Evolutionary conservation across 768 basidiomycete species (phyloP).

Genomic region (Pilatotrama ljubarskyi): DNA sequence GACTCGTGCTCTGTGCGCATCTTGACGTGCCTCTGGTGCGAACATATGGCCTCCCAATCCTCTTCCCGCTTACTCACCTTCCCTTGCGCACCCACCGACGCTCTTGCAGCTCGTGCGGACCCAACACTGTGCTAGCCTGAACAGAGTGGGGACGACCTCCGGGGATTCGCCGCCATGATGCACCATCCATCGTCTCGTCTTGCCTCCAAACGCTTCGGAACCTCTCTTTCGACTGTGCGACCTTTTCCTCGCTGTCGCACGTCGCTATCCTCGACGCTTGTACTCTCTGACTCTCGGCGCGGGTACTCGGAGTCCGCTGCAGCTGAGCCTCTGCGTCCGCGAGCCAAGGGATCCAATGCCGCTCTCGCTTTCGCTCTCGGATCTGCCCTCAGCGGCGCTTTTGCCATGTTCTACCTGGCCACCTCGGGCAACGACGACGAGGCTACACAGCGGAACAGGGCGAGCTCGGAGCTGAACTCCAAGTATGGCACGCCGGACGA

Average conservation of each 20-base stretch:
- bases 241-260: neutral
- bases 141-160: neutral
- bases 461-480: constrained; percentile 12
- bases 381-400: constrained; percentile 8
- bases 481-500: constrained; percentile 55
- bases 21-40: neutral
- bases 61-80: neutral
- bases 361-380: constrained; percentile 1
- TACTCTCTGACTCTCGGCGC: neutral
- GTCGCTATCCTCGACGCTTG: neutral
- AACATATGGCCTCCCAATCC: neutral
- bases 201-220: neutral
- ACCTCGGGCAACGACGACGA: neutral
- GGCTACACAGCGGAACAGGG: neutral
- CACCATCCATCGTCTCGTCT: neutral
- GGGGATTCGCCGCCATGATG: neutral
- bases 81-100: neutral
- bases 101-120: neutral
- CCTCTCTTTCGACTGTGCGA: neutral
- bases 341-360: neutral
- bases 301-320: neutral
- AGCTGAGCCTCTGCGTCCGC: neutral
- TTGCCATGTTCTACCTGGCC: constrained; percentile 14
- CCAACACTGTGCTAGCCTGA: no score
- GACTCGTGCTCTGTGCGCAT: neutral